These are phyloP conservation scores for Lophiotrema nucula DNA, from an alignment of 495 filamentous ascomycete genomes.

Conservation along the genomic window DNA sequence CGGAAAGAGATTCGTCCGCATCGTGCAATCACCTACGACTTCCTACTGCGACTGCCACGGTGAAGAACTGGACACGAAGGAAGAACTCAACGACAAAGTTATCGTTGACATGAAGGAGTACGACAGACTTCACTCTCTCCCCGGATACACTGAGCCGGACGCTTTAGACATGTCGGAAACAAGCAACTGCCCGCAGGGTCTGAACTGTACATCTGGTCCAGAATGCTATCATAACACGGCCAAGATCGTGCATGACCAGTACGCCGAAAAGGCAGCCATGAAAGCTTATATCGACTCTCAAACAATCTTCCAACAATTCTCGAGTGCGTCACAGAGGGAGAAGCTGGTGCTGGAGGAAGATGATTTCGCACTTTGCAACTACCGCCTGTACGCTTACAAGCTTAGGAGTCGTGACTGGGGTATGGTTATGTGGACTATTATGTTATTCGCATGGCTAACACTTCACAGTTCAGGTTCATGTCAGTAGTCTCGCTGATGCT, in stretches of 20 bases:
- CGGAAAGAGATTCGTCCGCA: background rate
- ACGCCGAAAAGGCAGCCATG: background rate
- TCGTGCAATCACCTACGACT: background rate
- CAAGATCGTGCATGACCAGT: background rate
- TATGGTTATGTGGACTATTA: no score
- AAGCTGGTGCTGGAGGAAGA: background rate
- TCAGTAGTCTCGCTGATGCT: background rate
- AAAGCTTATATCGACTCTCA: background rate
- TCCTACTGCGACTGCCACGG: background rate
- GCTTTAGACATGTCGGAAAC: background rate
- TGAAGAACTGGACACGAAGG: background rate
- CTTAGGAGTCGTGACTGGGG: constrained; percentile 2
- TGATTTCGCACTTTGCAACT: constrained; percentile 5
- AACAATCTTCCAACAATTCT: background rate
- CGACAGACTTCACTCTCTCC: background rate
- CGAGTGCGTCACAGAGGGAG: background rate
- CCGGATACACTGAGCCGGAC: background rate
- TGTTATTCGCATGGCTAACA: no score
- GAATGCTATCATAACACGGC: background rate
- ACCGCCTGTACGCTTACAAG: constrained; percentile 2
- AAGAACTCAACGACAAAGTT: constrained; percentile 7
- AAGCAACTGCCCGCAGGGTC: background rate
- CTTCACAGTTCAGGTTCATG: constrained; percentile 3
- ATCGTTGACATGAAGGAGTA: constrained; percentile 8
- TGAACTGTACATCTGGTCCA: background rate